A percentile compares a stretch with the other conserved stretches of the same genome.
phyloP scores from a whole-genome alignment of 192 early-diverging fungal genomes.

The Allomyces macrogynus region DNA sequence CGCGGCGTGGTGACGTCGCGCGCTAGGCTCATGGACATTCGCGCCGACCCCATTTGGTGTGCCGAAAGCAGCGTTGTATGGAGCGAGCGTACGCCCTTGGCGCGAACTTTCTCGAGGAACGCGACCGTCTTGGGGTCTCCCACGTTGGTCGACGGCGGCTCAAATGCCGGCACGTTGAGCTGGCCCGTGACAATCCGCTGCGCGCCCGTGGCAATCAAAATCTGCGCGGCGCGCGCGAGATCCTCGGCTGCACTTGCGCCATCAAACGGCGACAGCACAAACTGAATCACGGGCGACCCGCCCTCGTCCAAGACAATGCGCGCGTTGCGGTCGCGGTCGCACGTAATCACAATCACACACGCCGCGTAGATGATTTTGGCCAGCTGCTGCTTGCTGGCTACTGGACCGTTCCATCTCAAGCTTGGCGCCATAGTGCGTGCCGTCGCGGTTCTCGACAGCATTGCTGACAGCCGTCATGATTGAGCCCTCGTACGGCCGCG shows the following conservation, averaged over 20 bases:
- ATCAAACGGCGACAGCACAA: constrained; percentile 28
- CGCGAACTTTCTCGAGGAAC: constrained; percentile 10
- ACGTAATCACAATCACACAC: constrained; percentile 29
- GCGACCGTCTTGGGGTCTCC: background rate
- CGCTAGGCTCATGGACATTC: constrained; percentile 34
- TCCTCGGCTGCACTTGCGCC: constrained; percentile 19
- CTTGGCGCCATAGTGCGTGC: constrained; percentile 39
- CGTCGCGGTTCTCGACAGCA: constrained; percentile 33
- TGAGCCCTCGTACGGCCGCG: constrained; percentile 27
- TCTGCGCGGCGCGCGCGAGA: constrained; percentile 16
- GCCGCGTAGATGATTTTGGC: constrained; percentile 19
- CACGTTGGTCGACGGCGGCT: background rate
- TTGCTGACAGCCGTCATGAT: constrained; percentile 48
- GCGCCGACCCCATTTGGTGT: constrained; percentile 48
- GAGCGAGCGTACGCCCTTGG: constrained; percentile 11
- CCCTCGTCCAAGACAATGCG: constrained; percentile 19
- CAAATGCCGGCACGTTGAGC: constrained; percentile 13
- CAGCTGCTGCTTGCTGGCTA: constrained; percentile 30
- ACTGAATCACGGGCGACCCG: constrained; percentile 22
- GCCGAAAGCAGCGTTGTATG: constrained; percentile 23
- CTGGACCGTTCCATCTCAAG: constrained; percentile 37
- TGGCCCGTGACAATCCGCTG: constrained; percentile 30
- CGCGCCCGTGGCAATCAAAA: constrained; percentile 47
- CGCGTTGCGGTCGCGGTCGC: constrained; percentile 36
- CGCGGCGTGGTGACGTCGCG: constrained; percentile 37